Conservation (phyloP, 177 flowering plant species). For the Vitis hybrid region DNA sequence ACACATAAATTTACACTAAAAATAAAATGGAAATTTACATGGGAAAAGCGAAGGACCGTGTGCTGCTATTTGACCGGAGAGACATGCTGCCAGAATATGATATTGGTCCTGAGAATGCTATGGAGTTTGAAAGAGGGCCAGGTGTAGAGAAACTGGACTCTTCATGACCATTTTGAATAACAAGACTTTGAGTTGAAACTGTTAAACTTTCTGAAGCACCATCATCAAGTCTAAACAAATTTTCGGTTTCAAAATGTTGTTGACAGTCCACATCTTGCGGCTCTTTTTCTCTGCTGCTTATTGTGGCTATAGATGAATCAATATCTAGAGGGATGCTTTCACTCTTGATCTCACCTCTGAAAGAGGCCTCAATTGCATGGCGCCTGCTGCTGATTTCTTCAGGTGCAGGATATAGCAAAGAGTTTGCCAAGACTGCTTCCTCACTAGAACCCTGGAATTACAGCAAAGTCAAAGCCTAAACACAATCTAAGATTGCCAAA, state of each 20-base stretch:
- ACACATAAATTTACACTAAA: neutral
- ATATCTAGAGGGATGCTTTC: neutral
- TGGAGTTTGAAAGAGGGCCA: constrained; percentile 5
- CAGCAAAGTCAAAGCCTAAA: neutral
- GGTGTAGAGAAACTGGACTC: constrained; percentile 4
- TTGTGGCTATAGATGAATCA: neutral
- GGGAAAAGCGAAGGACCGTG: constrained; percentile 36
- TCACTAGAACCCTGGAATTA: neutral
- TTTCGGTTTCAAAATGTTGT: neutral
- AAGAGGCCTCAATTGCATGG: neutral
- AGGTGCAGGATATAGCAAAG: neutral
- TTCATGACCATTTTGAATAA: neutral
- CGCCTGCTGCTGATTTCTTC: neutral
- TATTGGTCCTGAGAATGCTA: neutral
- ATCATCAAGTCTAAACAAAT: neutral
- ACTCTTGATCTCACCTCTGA: constrained; percentile 3
- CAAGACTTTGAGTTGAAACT: constrained; percentile 1
- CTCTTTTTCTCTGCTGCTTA: neutral
- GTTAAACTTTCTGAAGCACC: neutral
- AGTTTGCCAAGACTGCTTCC: constrained; percentile 5
- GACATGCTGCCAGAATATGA: constrained; percentile 25
- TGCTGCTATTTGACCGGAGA: constrained; percentile 28
- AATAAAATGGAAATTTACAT: constrained; percentile 15
- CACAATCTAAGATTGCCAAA: no score
- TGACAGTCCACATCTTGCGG: neutral